Conservation (phyloP, 371 early-diverging fungal species). For the Mucor irregularis region DNA sequence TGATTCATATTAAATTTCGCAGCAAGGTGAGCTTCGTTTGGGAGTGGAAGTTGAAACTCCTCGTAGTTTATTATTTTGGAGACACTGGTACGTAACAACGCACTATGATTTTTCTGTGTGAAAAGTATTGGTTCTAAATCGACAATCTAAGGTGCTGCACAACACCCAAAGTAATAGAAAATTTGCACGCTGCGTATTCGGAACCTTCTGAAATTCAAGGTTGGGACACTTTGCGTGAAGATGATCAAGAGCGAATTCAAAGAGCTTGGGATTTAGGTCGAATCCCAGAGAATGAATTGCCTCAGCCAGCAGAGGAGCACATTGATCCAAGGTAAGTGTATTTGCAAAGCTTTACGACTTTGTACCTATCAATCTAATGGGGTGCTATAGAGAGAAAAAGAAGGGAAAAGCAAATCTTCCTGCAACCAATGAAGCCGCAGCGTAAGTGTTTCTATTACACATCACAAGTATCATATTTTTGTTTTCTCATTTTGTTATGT, state of each 20-base stretch:
- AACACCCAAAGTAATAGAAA: conserved; percentile 22
- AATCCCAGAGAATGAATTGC: conserved; percentile 4
- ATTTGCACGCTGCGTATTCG: conserved; percentile 9
- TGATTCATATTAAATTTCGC: neutral
- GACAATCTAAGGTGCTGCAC: conserved; percentile 17
- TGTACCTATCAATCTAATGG: neutral
- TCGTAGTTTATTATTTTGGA: conserved; percentile 18
- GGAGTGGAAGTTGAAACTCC: conserved; percentile 19
- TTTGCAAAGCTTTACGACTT: too few relatives aligned
- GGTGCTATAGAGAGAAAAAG: neutral
- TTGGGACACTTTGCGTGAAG: conserved; percentile 14
- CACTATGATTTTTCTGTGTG: neutral
- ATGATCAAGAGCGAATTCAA: conserved; percentile 19
- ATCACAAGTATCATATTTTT: too few relatives aligned
- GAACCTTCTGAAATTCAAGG: conserved; percentile 16
- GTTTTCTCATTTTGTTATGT: too few relatives aligned
- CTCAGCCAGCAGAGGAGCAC: neutral
- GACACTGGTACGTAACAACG: conserved; percentile 21
- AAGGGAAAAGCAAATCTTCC: neutral
- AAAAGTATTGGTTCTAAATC: neutral
- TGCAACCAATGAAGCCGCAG: neutral
- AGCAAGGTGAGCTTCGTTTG: conserved; percentile 26
- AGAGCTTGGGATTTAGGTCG: conserved; percentile 23
- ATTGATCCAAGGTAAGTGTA: neutral
- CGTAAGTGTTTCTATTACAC: neutral